Conservation (phyloP, 2,329 filamentous ascomycete species). For the Sporothrix inflata region DNA sequence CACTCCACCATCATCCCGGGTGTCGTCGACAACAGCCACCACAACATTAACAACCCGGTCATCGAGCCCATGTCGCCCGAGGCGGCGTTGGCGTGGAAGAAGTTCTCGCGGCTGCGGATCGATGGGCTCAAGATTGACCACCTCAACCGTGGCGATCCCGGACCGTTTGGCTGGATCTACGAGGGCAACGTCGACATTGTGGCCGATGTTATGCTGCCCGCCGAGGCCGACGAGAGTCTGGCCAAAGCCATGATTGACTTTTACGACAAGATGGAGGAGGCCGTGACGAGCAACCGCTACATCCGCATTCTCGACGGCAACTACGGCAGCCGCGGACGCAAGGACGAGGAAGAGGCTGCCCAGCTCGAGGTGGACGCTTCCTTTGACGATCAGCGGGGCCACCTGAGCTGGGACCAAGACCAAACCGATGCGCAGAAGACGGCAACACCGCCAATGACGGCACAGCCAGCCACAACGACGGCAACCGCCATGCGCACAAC, state of each 20-base stretch:
- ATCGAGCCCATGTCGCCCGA: constrained; percentile 28
- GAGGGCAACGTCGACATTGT: constrained; percentile 97
- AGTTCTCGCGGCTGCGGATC: constrained; percentile 88
- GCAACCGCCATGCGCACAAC: neutral
- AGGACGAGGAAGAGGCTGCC: neutral
- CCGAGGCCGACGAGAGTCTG: constrained; percentile 83
- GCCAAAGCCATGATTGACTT: constrained; percentile 96
- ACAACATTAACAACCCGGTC: constrained; percentile 51
- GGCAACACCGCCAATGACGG: neutral
- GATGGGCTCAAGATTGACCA: constrained; percentile 95
- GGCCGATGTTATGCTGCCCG: constrained; percentile 91
- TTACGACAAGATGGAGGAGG: constrained; percentile 93
- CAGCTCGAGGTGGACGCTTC: constrained; percentile 6
- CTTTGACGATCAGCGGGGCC: neutral
- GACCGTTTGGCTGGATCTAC: constrained; percentile 96
- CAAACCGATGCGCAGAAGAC: neutral
- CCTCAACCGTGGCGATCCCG: constrained; percentile 87
- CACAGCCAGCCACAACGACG: neutral
- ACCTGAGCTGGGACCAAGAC: constrained; percentile 24
- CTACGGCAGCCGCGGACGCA: constrained; percentile 24
- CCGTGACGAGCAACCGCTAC: constrained; percentile 78
- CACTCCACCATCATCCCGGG: constrained; percentile 60
- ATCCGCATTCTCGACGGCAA: constrained; percentile 58
- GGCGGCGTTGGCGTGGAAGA: constrained; percentile 73
- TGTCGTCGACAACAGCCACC: constrained; percentile 58